phyloP scores from a whole-genome alignment of 805 yeast species.

The Torulaspora maleeae region DNA sequence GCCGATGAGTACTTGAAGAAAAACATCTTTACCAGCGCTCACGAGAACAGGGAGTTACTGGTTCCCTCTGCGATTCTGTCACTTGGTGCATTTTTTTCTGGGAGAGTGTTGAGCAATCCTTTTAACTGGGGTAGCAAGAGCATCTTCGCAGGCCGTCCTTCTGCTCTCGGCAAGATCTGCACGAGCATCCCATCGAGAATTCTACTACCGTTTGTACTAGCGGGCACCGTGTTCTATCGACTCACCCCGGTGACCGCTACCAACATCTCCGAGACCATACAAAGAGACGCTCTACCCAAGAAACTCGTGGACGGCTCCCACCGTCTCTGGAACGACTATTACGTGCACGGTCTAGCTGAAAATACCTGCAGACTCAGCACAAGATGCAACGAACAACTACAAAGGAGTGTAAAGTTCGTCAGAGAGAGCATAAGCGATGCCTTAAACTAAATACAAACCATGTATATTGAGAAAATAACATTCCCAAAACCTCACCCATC shows the following conservation, averaged over 20 bases:
- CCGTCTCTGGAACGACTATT: conserved; percentile 11
- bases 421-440: conserved; percentile 10
- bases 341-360: conserved; percentile 11
- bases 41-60: conserved; percentile 23
- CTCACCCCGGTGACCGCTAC: conserved; percentile 28
- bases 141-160: conserved; percentile 11
- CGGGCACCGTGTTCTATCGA: conserved; percentile 20
- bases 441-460: conserved; percentile 2
- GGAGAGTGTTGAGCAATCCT: conserved; percentile 27
- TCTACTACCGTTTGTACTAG: conserved; percentile 25
- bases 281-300: conserved; percentile 21
- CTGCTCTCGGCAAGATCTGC: conserved; percentile 14
- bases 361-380: conserved; percentile 5
- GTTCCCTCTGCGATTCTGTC: conserved; percentile 29
- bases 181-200: conserved; percentile 29
- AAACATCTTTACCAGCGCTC: conserved; percentile 22
- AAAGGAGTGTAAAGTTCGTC: conserved; percentile 26
- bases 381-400: conserved; percentile 12
- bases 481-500: conserved; percentile 1
- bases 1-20: conserved; percentile 15
- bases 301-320: conserved; percentile 13
- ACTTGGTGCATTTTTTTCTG: conserved; percentile 28
- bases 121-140: conserved; percentile 26
- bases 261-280: conserved; percentile 15
- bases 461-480: conserved; percentile 2